phyloP scores from a whole-genome alignment of 305 asterid genomes.

The Stenogyne calaminthoides region DNA sequence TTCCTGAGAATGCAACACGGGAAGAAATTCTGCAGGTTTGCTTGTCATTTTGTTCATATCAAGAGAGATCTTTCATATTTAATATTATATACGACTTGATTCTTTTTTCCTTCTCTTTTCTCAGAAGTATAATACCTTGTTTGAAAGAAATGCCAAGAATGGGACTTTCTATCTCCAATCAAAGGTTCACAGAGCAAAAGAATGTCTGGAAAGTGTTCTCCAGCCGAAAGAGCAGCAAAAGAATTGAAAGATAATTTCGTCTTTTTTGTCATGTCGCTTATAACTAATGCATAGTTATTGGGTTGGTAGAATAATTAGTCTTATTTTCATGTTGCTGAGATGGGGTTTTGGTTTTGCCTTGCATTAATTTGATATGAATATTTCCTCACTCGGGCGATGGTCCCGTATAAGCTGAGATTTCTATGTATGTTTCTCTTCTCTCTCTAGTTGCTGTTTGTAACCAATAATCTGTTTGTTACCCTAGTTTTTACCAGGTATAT shows the following conservation, averaged over 20 bases:
- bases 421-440: constrained; percentile 1
- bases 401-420: no score
- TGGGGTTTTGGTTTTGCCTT: constrained; percentile 2
- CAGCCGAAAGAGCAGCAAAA: constrained; percentile 40
- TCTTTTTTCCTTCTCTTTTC: background rate
- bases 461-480: constrained; percentile 4
- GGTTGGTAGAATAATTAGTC: background rate
- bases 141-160: constrained; percentile 70
- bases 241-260: constrained; percentile 26
- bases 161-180: constrained; percentile 89
- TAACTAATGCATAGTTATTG: no score
- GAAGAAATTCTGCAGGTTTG: constrained; percentile 71
- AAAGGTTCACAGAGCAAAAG: constrained; percentile 85
- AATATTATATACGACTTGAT: background rate
- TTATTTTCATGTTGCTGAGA: background rate
- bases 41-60: constrained; percentile 4
- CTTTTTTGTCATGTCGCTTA: background rate
- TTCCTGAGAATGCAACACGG: constrained; percentile 68
- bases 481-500: constrained; percentile 1
- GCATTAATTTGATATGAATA: background rate
- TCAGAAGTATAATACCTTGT: constrained; percentile 68
- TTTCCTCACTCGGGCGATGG: constrained; percentile 5
- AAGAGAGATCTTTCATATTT: background rate
- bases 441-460: constrained; percentile 9
- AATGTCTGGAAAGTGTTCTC: constrained; percentile 60